Percentiles rank a stretch among this genome's conserved stretches.
Evolutionary conservation across 1,139 yeast species (phyloP).

Genomic region (Blastobotrys illinoisensis): DNA sequence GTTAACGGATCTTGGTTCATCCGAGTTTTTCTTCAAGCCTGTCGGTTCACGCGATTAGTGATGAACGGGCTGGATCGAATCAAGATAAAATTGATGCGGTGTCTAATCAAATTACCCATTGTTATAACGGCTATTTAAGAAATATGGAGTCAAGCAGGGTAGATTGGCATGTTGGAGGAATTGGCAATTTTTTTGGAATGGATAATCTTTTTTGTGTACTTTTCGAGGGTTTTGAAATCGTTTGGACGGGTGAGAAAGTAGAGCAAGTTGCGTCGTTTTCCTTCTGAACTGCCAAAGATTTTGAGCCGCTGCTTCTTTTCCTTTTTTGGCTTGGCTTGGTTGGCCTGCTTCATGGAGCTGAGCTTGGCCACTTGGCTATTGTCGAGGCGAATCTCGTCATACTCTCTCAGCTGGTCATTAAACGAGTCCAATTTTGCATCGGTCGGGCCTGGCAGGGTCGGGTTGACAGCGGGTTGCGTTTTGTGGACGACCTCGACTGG

Average conservation of each 20-base stretch:
- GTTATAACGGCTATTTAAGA: too few species aligned
- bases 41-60: too few species aligned
- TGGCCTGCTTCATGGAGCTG: background rate
- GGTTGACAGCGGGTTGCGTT: background rate
- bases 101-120: too few species aligned
- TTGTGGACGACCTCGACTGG: background rate
- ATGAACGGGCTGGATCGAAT: too few species aligned
- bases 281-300: background rate
- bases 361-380: background rate
- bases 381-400: background rate
- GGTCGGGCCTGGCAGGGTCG: too few species aligned
- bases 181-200: background rate
- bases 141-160: too few species aligned
- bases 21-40: too few species aligned
- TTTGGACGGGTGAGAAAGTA: slow-evolving; percentile 12
- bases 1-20: too few species aligned
- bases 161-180: background rate
- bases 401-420: background rate
- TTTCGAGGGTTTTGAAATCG: slow-evolving; percentile 9
- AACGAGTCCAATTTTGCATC: background rate
- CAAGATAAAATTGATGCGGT: too few species aligned
- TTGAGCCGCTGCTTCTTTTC: background rate
- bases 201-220: slow-evolving; percentile 2
- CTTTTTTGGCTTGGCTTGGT: background rate
- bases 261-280: slow-evolving; percentile 1